phyloP scores from a whole-genome alignment of 371 early-diverging fungal species.

The Rhizomucor pusillus region DNA sequence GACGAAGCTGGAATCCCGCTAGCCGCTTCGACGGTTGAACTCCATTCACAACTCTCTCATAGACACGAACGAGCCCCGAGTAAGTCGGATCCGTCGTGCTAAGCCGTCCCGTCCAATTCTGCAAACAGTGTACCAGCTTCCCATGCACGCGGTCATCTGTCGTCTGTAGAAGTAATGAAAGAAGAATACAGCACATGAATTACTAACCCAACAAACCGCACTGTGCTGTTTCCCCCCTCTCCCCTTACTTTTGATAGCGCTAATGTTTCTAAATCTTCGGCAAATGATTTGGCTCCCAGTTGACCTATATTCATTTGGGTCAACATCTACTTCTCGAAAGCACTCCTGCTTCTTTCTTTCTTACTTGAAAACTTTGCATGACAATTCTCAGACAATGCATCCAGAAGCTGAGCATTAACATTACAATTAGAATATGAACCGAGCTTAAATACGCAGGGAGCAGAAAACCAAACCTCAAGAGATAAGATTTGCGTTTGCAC shows the following conservation, averaged over 20 bases:
- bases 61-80: conserved; percentile 26
- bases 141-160: conserved; percentile 36
- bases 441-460: not conserved
- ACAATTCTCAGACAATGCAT: conserved; percentile 46
- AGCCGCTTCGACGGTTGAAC: conserved; percentile 2
- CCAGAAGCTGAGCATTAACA: conserved; percentile 26
- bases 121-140: conserved; percentile 34
- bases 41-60: conserved; percentile 30
- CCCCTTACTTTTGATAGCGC: conserved; percentile 28
- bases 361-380: conserved; percentile 25
- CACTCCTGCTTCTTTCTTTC: not conserved
- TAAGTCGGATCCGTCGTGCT: conserved; percentile 26
- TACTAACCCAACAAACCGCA: not conserved
- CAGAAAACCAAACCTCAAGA: conserved; percentile 28
- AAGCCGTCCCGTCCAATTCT: conserved; percentile 32
- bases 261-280: conserved; percentile 34
- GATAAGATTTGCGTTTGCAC: conserved; percentile 35
- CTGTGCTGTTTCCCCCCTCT: not conserved
- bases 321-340: not conserved
- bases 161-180: conserved; percentile 9
- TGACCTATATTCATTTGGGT: conserved; percentile 18
- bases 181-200: not conserved
- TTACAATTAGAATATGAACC: conserved; percentile 1
- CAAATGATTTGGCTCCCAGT: conserved; percentile 41
- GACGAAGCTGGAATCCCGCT: conserved; percentile 5